These are phyloP conservation scores for Candida ulmi DNA, from an alignment of 805 yeast species.

Conservation along the genomic window DNA sequence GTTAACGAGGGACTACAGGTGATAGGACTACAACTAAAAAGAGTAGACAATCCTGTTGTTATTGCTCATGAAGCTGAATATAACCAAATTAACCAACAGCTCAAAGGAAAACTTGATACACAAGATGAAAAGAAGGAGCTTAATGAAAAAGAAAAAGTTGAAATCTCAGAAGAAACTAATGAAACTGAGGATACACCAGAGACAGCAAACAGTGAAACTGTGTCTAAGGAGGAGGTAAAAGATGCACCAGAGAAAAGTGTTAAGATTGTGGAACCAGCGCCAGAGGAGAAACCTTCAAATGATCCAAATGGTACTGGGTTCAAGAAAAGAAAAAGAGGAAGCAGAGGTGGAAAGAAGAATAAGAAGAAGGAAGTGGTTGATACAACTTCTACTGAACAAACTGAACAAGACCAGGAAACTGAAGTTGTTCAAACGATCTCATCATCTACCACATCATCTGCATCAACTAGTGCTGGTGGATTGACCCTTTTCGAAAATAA, in stretches of 20 bases:
- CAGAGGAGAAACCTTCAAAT: slow-evolving; percentile 11
- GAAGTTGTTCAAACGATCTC: not conserved
- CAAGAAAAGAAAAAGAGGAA: slow-evolving; percentile 75
- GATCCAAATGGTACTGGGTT: slow-evolving; percentile 24
- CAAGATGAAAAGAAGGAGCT: not conserved
- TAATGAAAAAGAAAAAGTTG: not conserved
- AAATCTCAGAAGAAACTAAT: not conserved
- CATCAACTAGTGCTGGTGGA: slow-evolving; percentile 37
- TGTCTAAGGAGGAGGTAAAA: slow-evolving; percentile 3
- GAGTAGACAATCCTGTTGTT: slow-evolving; percentile 13
- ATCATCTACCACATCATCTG: too few relatives aligned
- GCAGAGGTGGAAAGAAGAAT: slow-evolving; percentile 73
- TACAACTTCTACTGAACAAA: slow-evolving; percentile 1
- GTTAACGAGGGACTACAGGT: slow-evolving; percentile 25
- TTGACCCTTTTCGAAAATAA: slow-evolving; percentile 56
- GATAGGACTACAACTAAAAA: slow-evolving; percentile 26
- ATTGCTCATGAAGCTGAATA: not conserved
- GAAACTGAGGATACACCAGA: too few relatives aligned
- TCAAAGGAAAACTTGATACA: too few relatives aligned
- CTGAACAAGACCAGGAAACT: not conserved
- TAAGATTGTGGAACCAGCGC: slow-evolving; percentile 24
- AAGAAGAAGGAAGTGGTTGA: slow-evolving; percentile 21
- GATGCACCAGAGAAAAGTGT: slow-evolving; percentile 18
- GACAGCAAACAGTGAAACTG: too few relatives aligned
- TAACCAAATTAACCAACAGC: not conserved